Base-by-base conservation (phyloP, 306 rosid genomes). In the Phaseolus lunatus region DNA sequence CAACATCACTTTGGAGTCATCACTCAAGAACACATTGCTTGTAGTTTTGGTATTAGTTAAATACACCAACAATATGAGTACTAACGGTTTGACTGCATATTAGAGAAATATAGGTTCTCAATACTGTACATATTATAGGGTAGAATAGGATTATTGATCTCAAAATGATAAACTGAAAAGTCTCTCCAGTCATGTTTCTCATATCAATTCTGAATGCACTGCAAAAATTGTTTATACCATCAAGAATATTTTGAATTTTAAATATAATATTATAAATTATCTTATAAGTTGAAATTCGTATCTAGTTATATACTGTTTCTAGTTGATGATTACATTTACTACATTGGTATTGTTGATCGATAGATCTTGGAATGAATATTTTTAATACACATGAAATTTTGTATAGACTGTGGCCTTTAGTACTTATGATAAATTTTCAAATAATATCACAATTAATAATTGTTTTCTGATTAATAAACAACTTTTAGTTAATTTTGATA, bases 1-100 rank as follows among this genome's bases (percentile, higher is more conserved):
- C 81, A 85, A 73, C 81, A 82, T 62, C 91, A 94, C 56, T 84
- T 94, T 47, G 58, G 70, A 62, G 70, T 94, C 86, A 90, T 92
- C 85, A 90, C 95, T 33, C 97, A 90, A 77, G 97, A 94, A 78
- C 97, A 94, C 74, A 87, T 92, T 5, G 91, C 96, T 58, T 87
- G 85, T 84, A 90, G 98, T 88, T 94, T 94, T 8, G 85, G 85
- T 70, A 52, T 57, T 27, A 10, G 56, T 66, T 76, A 71, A 76
- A 59, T 69, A 58, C 80, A 72, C 70, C 73, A 62, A 76, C 79
- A 79, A 65, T 79, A 35, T 72, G 72, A 62, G 67, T 29, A 39
- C 3, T 47, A 77, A 33, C 27, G 78, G 78, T 65, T 88, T 84
- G 82, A 83, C 78, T 84, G 88, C 89, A 88, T 82, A 86, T 81